These are phyloP conservation scores for Lactarius vividus DNA, from an alignment of 768 basidiomycete genomes.

Conservation along the genomic window DNA sequence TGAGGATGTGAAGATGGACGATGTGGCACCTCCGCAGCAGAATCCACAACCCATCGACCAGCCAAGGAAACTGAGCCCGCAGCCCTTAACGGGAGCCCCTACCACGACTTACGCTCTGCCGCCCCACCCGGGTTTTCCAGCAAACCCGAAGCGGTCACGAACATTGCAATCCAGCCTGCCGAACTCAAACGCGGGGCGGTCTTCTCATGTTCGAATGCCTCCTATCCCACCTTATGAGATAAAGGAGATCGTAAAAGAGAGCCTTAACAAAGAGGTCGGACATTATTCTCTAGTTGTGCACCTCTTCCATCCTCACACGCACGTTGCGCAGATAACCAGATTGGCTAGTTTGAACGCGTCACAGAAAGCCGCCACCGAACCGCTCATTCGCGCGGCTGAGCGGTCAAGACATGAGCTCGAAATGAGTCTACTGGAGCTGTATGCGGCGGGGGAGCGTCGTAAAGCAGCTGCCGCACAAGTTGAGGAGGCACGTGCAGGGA, in stretches of 20 bases:
- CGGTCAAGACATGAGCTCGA: slow-evolving; percentile 62
- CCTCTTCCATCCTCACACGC: neutral
- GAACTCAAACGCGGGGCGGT: slow-evolving; percentile 7
- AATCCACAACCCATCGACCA: slow-evolving; percentile 18
- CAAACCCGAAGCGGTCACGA: slow-evolving; percentile 16
- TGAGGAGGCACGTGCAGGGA: slow-evolving; percentile 60
- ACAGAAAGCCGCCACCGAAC: slow-evolving; percentile 17
- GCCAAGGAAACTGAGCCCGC: slow-evolving; percentile 17
- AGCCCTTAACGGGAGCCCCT: slow-evolving; percentile 5
- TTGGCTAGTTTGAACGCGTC: slow-evolving; percentile 21
- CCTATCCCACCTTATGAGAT: slow-evolving; percentile 15
- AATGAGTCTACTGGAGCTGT: slow-evolving; percentile 55
- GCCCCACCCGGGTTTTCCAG: slow-evolving; percentile 3
- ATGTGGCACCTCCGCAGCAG: slow-evolving; percentile 4
- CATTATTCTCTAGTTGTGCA: neutral
- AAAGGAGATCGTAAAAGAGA: slow-evolving; percentile 23
- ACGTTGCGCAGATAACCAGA: slow-evolving; percentile 10
- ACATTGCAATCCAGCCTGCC: neutral
- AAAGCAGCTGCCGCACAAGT: slow-evolving; percentile 56
- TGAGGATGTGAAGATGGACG: slow-evolving; percentile 23
- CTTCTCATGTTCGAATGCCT: slow-evolving; percentile 19
- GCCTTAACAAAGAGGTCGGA: slow-evolving; percentile 19
- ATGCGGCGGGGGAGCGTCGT: slow-evolving; percentile 55
- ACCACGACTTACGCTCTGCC: neutral
- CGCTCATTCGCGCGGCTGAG: slow-evolving; percentile 19